phyloP scores from a whole-genome alignment of 2,329 filamentous ascomycete species.

The Coniochaeta prunicola region DNA sequence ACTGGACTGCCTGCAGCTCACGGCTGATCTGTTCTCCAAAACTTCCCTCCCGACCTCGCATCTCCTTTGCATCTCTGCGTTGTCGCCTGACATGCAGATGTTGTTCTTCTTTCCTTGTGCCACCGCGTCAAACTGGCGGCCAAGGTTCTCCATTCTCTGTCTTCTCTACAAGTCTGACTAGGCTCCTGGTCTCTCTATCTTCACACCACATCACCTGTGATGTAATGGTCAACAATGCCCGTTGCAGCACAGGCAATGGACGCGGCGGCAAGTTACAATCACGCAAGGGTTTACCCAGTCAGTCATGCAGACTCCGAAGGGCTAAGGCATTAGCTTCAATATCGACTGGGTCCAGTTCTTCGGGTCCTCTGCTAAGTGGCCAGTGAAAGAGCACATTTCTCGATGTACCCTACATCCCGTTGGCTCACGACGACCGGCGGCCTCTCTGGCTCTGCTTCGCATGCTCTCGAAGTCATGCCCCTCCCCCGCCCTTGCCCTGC shows the following conservation, averaged over 20 bases:
- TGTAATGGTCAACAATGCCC: background rate
- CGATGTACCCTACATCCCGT: background rate
- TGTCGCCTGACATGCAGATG: background rate
- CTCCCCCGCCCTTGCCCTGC: background rate
- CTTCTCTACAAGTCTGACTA: background rate
- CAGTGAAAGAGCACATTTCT: background rate
- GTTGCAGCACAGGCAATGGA: background rate
- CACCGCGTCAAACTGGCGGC: background rate
- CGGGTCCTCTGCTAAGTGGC: background rate
- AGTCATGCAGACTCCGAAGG: background rate
- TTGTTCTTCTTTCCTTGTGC: background rate
- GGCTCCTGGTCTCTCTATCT: background rate
- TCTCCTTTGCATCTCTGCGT: background rate
- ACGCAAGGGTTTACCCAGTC: background rate
- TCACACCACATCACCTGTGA: background rate
- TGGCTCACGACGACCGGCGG: background rate
- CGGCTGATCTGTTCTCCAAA: background rate
- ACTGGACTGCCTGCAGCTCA: background rate
- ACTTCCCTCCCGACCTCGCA: background rate
- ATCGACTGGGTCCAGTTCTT: background rate
- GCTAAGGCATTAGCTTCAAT: background rate
- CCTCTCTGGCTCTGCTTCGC: slow-evolving; percentile 1
- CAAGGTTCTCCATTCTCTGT: background rate
- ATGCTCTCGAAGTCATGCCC: background rate
- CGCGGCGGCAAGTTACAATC: background rate